A percentile compares a stretch with the other conserved stretches of the same genome.
Evolutionary conservation across 1,284 basidiomycete species (phyloP).

Genomic region (Ganoderma multipileum): DNA sequence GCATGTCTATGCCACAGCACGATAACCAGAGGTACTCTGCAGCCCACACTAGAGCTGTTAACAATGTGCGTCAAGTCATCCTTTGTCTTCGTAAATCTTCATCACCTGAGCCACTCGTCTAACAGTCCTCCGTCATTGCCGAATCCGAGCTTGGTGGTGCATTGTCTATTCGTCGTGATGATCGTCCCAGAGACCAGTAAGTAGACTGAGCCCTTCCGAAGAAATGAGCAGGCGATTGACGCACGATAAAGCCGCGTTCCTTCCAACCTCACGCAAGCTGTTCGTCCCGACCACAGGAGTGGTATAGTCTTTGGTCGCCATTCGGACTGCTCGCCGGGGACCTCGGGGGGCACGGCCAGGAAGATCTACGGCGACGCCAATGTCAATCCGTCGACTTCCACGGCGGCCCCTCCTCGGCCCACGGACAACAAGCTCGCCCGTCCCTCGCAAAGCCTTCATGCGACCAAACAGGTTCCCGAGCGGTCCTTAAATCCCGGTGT

Average conservation of each 20-base stretch:
- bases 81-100: background rate
- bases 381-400: background rate
- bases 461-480: background rate
- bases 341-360: background rate
- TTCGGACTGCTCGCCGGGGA: background rate
- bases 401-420: background rate
- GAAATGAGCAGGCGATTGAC: background rate
- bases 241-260: background rate
- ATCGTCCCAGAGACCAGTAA: background rate
- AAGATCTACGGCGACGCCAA: background rate
- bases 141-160: background rate
- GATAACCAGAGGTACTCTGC: background rate
- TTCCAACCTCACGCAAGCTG: background rate
- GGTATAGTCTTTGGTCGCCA: background rate
- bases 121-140: background rate
- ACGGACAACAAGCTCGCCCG: background rate
- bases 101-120: background rate
- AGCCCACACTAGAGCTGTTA: background rate
- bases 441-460: background rate
- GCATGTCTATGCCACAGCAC: background rate
- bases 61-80: background rate
- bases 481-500: background rate
- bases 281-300: background rate
- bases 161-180: background rate
- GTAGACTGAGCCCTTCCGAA: background rate